Conservation (phyloP, 441 rosid genomes). For the Brassica hybrid region DNA sequence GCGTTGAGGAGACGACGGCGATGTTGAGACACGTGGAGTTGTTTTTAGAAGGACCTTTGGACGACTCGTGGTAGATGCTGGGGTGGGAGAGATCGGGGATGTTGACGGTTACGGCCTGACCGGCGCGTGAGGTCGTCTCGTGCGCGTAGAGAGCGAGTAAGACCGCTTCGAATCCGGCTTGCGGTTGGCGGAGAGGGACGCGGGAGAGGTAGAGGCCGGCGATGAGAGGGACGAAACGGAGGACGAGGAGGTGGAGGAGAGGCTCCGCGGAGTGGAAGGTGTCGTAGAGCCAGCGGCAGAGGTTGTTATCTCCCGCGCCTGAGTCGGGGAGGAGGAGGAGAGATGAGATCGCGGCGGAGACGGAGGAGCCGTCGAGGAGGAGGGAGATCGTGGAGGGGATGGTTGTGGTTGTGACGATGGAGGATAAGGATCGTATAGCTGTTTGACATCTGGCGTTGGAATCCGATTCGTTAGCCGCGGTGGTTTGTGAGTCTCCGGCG, state of each 20-base stretch:
- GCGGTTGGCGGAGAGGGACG: constrained; percentile 58
- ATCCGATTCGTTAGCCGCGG: constrained; percentile 31
- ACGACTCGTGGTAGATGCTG: constrained; percentile 72
- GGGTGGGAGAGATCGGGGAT: constrained; percentile 77
- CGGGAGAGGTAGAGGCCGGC: constrained; percentile 82
- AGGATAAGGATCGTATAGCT: constrained; percentile 57
- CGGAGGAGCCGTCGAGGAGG: constrained; percentile 62
- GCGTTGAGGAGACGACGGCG: constrained; percentile 70
- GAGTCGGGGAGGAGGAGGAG: constrained; percentile 71
- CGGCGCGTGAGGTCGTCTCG: constrained; percentile 67
- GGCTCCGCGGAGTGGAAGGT: constrained; percentile 72
- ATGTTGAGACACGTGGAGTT: constrained; percentile 62
- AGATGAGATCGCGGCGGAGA: constrained; percentile 63
- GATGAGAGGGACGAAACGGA: constrained; percentile 70
- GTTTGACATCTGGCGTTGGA: constrained; percentile 45
- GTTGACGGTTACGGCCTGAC: constrained; percentile 66
- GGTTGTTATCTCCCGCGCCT: constrained; percentile 80
- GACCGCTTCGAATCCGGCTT: constrained; percentile 92
- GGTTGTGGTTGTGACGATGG: constrained; percentile 48
- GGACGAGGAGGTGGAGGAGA: constrained; percentile 73
- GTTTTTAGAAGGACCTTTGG: constrained; percentile 44
- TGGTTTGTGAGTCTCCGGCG: constrained; percentile 21
- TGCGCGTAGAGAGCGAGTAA: constrained; percentile 79
- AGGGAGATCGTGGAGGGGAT: constrained; percentile 54
- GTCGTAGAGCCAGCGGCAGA: constrained; percentile 94